Evolutionary conservation across 805 yeast genomes (phyloP).

Genomic region (Yarrowia yakushimensis): DNA sequence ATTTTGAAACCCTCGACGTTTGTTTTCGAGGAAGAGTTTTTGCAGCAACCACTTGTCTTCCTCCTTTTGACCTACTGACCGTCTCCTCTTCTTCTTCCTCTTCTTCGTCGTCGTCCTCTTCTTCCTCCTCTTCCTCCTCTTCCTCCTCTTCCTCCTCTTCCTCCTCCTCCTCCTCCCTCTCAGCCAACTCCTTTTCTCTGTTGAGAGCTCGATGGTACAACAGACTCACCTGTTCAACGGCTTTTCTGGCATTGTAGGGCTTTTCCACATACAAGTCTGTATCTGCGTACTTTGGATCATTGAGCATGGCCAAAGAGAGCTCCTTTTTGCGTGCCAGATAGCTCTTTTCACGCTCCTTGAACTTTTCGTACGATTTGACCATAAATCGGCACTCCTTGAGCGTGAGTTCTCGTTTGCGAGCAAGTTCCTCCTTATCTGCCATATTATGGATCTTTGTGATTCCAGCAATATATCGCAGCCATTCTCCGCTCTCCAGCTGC

Average conservation of each 20-base stretch:
- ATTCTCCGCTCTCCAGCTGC: conserved; percentile 46
- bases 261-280: neutral
- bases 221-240: neutral
- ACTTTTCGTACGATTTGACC: conserved; percentile 9
- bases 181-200: neutral
- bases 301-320: neutral
- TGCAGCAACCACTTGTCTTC: neutral
- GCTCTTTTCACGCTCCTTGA: conserved; percentile 10
- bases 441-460: conserved; percentile 51
- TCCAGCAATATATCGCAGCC: conserved; percentile 47
- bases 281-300: conserved; percentile 6
- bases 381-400: conserved; percentile 40
- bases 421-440: conserved; percentile 49
- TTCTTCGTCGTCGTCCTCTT: conserved; percentile 7
- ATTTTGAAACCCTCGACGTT: neutral
- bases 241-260: neutral
- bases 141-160: neutral
- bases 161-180: neutral
- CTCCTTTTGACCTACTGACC: neutral
- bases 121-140: neutral
- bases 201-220: neutral
- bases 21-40: neutral
- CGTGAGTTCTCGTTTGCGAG: conserved; percentile 51
- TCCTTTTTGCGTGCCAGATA: neutral
- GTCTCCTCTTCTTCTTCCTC: neutral